phyloP scores from a whole-genome alignment of 306 rosid genomes.

The Urtica urens region DNA sequence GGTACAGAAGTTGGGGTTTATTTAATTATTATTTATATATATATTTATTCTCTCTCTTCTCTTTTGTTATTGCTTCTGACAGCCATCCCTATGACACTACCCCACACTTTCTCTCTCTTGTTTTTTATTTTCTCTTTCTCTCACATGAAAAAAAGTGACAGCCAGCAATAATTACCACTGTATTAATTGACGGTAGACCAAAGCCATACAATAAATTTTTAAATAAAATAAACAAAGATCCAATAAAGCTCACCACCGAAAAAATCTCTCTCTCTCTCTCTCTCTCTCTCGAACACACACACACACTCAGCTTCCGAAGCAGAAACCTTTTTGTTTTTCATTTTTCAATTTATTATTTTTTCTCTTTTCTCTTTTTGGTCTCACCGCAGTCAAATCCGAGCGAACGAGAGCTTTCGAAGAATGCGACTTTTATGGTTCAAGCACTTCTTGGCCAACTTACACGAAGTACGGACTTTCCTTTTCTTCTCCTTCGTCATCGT shows the following conservation, averaged over 20 bases:
- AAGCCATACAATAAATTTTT: not conserved
- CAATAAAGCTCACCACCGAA: conserved; percentile 16
- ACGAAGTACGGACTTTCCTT: too few species aligned
- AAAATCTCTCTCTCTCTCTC: conserved; percentile 7
- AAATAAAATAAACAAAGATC: conserved; percentile 18
- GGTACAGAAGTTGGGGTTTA: too few species aligned
- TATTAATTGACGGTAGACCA: conserved; percentile 23
- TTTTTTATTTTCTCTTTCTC: conserved; percentile 1
- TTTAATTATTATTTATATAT: not conserved
- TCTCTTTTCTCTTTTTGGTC: not conserved
- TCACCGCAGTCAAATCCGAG: conserved; percentile 14
- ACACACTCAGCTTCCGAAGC: conserved; percentile 16
- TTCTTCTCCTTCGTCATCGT: too few species aligned
- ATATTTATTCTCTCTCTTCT: not conserved
- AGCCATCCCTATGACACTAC: conserved; percentile 23
- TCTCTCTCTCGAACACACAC: conserved; percentile 5
- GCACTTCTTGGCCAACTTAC: too few species aligned
- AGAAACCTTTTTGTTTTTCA: not conserved
- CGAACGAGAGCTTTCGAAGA: conserved; percentile 3
- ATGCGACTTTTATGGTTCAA: conserved; percentile 17
- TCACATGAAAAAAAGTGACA: not conserved
- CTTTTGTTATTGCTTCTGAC: conserved; percentile 21
- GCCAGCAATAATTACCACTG: conserved; percentile 31
- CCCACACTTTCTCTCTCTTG: conserved; percentile 20
- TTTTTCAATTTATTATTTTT: not conserved